These are phyloP conservation scores for Triticum monococcum DNA, from an alignment of 176 grass and related monocot genomes.

Conservation along the genomic window DNA sequence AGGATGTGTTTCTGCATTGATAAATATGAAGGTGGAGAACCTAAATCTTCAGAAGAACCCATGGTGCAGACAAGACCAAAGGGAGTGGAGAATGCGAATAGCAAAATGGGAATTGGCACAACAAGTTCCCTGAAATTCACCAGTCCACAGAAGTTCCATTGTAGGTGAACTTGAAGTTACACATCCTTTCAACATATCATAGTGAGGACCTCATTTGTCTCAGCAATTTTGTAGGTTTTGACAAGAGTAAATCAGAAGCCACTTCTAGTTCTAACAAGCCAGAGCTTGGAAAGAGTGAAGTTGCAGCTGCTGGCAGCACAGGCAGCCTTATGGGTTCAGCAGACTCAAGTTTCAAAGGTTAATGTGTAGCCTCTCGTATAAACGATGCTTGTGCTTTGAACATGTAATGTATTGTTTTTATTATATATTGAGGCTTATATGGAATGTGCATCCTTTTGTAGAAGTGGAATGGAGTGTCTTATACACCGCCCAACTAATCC, in stretches of 20 bases:
- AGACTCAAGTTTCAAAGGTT: conserved; percentile 28
- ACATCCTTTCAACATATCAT: neutral
- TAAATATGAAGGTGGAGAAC: neutral
- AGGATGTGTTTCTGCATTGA: conserved; percentile 11
- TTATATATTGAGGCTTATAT: conserved; percentile 5
- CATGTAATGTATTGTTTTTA: neutral
- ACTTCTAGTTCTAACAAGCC: conserved; percentile 18
- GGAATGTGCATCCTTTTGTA: conserved; percentile 1
- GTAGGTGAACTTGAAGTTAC: conserved; percentile 12
- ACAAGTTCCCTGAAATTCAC: conserved; percentile 28
- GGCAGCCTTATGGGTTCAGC: neutral
- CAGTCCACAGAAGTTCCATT: conserved; percentile 18
- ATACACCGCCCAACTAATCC: conserved; percentile 74
- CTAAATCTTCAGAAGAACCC: conserved; percentile 7
- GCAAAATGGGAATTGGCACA: conserved; percentile 5
- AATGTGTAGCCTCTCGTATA: neutral
- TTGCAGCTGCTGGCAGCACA: neutral
- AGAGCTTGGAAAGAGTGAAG: conserved; percentile 11
- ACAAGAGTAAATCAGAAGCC: conserved; percentile 17
- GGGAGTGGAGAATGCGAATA: conserved; percentile 7
- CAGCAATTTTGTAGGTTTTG: conserved; percentile 27
- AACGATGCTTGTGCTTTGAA: conserved; percentile 12
- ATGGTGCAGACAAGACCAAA: neutral
- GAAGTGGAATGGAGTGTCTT: conserved; percentile 71
- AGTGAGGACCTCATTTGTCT: conserved; percentile 6